Conservation (phyloP, 1,284 basidiomycete species). For the Rhodotorula sp. region DNA sequence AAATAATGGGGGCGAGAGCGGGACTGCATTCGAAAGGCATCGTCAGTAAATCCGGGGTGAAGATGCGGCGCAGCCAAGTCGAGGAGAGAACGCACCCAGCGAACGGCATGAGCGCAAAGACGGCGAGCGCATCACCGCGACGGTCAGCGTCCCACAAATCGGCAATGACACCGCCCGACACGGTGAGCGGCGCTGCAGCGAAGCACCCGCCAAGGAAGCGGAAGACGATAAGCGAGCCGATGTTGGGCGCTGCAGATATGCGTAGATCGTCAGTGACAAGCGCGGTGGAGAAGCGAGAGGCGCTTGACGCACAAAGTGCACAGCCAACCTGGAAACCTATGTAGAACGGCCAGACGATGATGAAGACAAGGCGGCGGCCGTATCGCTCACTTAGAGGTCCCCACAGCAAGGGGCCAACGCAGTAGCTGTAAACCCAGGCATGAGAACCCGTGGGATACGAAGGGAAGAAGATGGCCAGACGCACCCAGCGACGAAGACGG, state of each 20-base stretch:
- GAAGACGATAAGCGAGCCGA: conserved; percentile 64
- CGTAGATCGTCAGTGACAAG: neutral
- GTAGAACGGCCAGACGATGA: conserved; percentile 68
- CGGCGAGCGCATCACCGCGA: conserved; percentile 67
- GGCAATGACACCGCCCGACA: conserved; percentile 47
- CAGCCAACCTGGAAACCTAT: conserved; percentile 67
- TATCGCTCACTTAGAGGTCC: conserved; percentile 57
- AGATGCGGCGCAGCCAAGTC: too few species aligned
- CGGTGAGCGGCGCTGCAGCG: conserved; percentile 51
- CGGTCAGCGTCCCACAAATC: conserved; percentile 67
- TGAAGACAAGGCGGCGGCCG: conserved; percentile 64
- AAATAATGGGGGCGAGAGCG: conserved; percentile 64
- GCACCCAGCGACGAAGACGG: conserved; percentile 51
- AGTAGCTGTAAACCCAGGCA: conserved; percentile 47
- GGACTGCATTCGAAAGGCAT: conserved; percentile 49
- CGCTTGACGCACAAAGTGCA: conserved; percentile 54
- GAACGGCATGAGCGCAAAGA: conserved; percentile 68
- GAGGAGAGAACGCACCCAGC: neutral
- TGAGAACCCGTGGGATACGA: neutral
- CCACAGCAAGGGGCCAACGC: conserved; percentile 45
- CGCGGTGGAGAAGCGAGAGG: neutral
- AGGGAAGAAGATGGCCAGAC: neutral
- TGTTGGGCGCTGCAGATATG: conserved; percentile 56
- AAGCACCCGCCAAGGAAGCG: conserved; percentile 69
- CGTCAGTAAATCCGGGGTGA: too few species aligned